phyloP scores from a whole-genome alignment of 495 filamentous ascomycete species.

The Aspergillus panamensis region DNA sequence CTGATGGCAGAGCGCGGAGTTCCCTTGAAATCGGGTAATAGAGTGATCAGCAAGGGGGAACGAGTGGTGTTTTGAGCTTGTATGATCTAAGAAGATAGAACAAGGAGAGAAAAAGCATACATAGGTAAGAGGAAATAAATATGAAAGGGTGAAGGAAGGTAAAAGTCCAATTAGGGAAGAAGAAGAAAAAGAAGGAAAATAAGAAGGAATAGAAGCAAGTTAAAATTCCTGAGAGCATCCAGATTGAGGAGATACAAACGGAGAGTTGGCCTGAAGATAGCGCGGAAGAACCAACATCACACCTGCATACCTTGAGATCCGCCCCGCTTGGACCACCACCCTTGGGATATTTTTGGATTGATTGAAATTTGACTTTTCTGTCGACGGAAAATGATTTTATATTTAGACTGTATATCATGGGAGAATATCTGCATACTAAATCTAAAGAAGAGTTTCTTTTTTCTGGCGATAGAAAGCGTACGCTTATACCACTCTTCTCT shows the following conservation, averaged over 20 bases:
- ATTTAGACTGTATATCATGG: no score
- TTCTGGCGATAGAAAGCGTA: no score
- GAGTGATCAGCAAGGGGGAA: conserved; percentile 4
- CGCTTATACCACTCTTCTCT: no score
- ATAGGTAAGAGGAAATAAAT: conserved; percentile 9
- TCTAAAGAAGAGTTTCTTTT: no score
- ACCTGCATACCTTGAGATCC: not conserved
- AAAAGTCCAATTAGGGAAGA: not conserved
- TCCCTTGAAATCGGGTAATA: conserved; percentile 8
- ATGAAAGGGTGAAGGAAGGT: conserved; percentile 11
- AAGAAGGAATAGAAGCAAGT: not conserved
- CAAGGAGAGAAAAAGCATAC: not conserved
- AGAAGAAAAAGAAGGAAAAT: not conserved
- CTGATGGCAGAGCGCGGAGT: conserved; percentile 5
- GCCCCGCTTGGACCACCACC: conserved; percentile 15
- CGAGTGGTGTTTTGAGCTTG: not conserved
- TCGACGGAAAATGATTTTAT: no score
- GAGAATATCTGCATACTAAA: no score
- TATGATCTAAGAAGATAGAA: not conserved
- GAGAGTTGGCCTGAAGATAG: conserved; percentile 30
- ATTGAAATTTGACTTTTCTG: not conserved
- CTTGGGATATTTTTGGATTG: not conserved
- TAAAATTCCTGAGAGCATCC: conserved; percentile 5
- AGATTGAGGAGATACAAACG: conserved; percentile 16
- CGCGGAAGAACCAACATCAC: conserved; percentile 15